phyloP scores from a whole-genome alignment of 176 grass and related monocot species.

The Aegilops longissima region DNA sequence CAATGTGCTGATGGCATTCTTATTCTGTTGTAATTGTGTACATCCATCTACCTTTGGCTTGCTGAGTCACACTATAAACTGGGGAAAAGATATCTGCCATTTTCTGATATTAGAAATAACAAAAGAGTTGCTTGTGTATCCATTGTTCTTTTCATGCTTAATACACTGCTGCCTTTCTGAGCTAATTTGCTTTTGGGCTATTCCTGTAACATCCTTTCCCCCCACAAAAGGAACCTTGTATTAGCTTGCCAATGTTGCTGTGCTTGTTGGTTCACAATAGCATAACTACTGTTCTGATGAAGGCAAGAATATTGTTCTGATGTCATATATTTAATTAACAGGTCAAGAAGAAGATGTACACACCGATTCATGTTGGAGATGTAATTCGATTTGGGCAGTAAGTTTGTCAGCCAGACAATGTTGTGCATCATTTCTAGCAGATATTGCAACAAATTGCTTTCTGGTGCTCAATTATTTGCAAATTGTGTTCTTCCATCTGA shows the following conservation, averaged over 20 bases:
- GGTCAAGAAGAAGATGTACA: slow-evolving; percentile 84
- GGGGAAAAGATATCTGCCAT: neutral
- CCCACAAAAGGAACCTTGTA: neutral
- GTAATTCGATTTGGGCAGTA: slow-evolving; percentile 96
- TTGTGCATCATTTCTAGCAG: neutral
- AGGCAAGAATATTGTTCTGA: neutral
- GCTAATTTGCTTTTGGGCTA: neutral
- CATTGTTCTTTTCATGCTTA: neutral
- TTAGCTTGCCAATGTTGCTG: neutral
- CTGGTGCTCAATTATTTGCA: neutral
- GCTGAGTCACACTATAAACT: neutral
- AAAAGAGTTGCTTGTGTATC: neutral
- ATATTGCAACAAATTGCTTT: slow-evolving; percentile 7
- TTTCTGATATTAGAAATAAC: neutral
- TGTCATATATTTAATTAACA: slow-evolving; percentile 35
- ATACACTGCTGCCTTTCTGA: slow-evolving; percentile 17
- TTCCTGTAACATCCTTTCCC: neutral
- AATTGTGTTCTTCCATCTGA: slow-evolving; percentile 1
- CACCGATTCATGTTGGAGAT: slow-evolving; percentile 84
- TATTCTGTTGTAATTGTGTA: neutral
- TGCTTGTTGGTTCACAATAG: neutral
- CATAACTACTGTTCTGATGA: neutral
- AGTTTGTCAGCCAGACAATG: slow-evolving; percentile 26
- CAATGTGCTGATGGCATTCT: neutral
- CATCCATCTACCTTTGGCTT: neutral